Percentiles rank a stretch among this genome's conserved stretches.
phyloP scores from a whole-genome alignment of 352 stramenopile genomes.

The Phytophthora colocasiae region DNA sequence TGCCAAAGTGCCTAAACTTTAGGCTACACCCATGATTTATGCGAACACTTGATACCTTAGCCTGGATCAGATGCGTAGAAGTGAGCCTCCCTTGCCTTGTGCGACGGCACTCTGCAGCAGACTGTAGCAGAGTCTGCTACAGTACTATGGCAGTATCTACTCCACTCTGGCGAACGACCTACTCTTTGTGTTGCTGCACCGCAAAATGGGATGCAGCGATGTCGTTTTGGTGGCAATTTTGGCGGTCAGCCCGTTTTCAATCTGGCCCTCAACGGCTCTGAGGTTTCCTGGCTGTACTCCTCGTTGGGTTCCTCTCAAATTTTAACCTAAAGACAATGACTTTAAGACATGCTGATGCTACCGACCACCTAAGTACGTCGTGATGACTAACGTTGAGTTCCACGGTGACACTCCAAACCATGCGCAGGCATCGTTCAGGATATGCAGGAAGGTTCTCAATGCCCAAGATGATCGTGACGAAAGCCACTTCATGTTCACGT shows the following conservation, averaged over 20 bases:
- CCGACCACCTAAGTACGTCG: neutral
- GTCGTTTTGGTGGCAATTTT: conserved; percentile 25
- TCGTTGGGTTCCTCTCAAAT: neutral
- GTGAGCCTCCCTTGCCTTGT: too few species aligned
- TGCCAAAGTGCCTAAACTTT: neutral
- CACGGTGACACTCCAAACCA: neutral
- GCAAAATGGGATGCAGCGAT: conserved; percentile 7
- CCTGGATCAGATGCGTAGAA: neutral
- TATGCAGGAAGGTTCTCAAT: conserved; percentile 15
- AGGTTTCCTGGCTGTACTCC: conserved; percentile 4
- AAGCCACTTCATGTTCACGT: conserved; percentile 6
- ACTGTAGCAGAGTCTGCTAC: too few species aligned
- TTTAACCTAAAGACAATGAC: neutral
- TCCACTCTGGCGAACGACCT: too few species aligned
- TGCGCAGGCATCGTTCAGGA: neutral
- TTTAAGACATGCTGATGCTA: too few species aligned
- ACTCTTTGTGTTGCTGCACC: neutral
- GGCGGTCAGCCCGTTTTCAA: conserved; percentile 18
- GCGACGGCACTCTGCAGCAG: too few species aligned
- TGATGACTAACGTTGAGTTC: conserved; percentile 18
- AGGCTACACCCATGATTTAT: too few species aligned
- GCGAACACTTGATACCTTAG: neutral
- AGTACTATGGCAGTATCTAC: too few species aligned
- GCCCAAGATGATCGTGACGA: conserved; percentile 4
- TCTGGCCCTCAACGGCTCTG: conserved; percentile 16